Evolutionary conservation across 2,329 filamentous ascomycete species (phyloP), one percentile per base, ranked within the genome.

Genomic region (Aspergillus candidus): DNA sequence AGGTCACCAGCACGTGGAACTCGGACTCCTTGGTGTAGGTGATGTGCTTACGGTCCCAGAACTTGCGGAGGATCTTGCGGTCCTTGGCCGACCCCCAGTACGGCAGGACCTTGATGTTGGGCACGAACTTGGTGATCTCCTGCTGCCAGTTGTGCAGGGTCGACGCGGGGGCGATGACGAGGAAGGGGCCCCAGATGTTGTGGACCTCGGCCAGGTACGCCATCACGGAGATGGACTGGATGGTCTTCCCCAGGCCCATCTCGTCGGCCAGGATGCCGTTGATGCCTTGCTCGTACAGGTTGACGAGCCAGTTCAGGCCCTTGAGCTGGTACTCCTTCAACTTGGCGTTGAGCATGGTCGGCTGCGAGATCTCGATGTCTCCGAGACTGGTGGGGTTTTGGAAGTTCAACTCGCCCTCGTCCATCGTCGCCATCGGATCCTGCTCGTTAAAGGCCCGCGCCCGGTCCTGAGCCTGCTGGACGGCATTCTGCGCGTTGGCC

Each of bases 131-230:
- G 49, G 87, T 80, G 53, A 98, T 95, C 73, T 98, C 93, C 66
- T 98, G 93, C 67, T 98, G 90, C 93, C 93, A 98, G 64, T 98
- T 98, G 81, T 98, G 91, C 46, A 98, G 74, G 1, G 93, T 98
- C 1, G 90, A 96, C 1, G 93, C 89, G 0, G 93, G 93, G 0
- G 93, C 93, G 50, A 98, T 94, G 53, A 98, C 93, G 38, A 98
- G 71, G 73, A 96, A 97, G 0, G 93, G 93, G 6, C 93, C 93
- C 93, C 91, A 97, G 56, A 97, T 94, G 62, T 95, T 90, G 74
- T 98, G 89, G 58, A 90, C 86, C 72, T 98, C 91, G 2, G 93
- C 93, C 29, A 98, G 82, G 62, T 98, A 97, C 2, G 90, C 90
- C 93, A 98, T 97, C 63, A 98, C 91, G 0, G 93, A 97, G 51